Base-by-base conservation (phyloP, 2,329 filamentous ascomycete genomes). In the Hypomyces rosellus region DNA sequence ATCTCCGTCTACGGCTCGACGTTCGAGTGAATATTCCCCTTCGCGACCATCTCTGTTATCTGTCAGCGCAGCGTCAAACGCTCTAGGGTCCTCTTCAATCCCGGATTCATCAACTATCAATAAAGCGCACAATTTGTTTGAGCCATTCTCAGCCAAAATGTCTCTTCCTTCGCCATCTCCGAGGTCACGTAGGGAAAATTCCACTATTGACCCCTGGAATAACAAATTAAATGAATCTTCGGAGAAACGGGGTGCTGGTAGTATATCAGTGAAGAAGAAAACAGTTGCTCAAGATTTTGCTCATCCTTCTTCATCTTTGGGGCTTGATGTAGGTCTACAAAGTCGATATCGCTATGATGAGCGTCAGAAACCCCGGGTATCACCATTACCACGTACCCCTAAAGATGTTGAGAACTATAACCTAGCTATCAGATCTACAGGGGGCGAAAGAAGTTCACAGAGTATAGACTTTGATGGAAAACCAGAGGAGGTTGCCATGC, bases 61-160 rank as follows among this genome's bases (percentile, higher is more conserved):
- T 6, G 61, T 81, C 12, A 79, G 74, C 46, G 78, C 78, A 39
- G 78, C 78, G 14, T 79, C 78, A 5, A 81, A 76, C 57, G 78
- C 78, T 6, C 56, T 81, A 5, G 74, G 65, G 39, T 65, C 70
- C 9, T 59, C 59, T 6, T 59, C 60, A 4, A 51, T 57, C 37
- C 61, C 63, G 46, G 64, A 66, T 4, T 36, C 54, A 0, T 34
- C 33, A 38, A 15, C 16, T n/a, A 15, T 20, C 9, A 36, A 39
- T 37, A 45, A 45, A 48, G 20, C 46, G 8, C 40, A 34, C 13
- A 45, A 34, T 20, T 40, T 34, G 40, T 22, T 42, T 38, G 50
- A 48, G 11, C 50, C 41, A 30, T 30, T 25, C 11, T n/a, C 41
- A n/a, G 41, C 34, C 9, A 30, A 30, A 36, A 34, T 33, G 13